Percentiles rank a stretch among this genome's conserved stretches.
These are phyloP conservation scores for Rauvolfia tetraphylla DNA, from an alignment of 257 asterid species.

Conservation along the genomic window DNA sequence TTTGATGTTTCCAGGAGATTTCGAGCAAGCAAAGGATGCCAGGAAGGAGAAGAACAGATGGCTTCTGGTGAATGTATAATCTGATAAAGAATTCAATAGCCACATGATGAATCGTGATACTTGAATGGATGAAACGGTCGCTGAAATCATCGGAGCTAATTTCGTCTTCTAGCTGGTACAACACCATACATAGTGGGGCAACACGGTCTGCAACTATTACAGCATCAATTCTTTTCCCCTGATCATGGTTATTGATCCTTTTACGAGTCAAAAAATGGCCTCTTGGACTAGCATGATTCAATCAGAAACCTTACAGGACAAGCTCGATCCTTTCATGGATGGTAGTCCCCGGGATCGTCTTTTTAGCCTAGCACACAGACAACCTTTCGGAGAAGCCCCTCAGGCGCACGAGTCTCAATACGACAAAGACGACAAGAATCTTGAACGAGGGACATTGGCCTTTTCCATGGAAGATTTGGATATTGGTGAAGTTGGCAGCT, in stretches of 20 bases:
- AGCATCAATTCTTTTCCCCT: conserved; percentile 61
- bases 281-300: neutral
- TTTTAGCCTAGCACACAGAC: conserved; percentile 58
- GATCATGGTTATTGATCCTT: conserved; percentile 70
- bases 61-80: neutral
- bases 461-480: neutral
- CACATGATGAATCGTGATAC: neutral
- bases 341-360: conserved; percentile 75
- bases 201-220: conserved; percentile 75
- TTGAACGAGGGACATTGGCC: conserved; percentile 23
- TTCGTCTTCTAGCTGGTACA: conserved; percentile 52
- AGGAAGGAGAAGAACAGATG: neutral
- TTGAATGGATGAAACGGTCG: conserved; percentile 92
- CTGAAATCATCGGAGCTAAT: conserved; percentile 74
- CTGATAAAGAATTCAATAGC: neutral
- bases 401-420: conserved; percentile 40
- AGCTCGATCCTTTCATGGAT: conserved; percentile 79
- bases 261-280: conserved; percentile 72
- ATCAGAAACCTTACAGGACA: conserved; percentile 25
- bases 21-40: neutral
- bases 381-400: conserved; percentile 59
- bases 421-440: conserved; percentile 52
- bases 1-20: neutral
- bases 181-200: conserved; percentile 73
- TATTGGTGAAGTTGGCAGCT: conserved; percentile 26